These are phyloP conservation scores for Amauroascus niger DNA, from an alignment of 2,329 filamentous ascomycete genomes.

Conservation along the genomic window DNA sequence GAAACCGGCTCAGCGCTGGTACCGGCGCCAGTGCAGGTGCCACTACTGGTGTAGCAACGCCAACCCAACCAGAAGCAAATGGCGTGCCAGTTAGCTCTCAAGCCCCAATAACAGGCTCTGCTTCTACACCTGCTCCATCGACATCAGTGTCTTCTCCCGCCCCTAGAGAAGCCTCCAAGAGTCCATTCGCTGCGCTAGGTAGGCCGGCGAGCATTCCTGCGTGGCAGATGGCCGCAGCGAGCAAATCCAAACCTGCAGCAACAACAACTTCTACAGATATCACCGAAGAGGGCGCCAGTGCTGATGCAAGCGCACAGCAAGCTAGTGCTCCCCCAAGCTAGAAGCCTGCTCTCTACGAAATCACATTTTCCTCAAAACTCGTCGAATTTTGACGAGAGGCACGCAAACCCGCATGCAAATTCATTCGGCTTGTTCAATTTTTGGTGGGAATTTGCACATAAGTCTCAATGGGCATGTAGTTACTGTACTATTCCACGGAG, in stretches of 20 bases:
- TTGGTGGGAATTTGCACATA: not conserved
- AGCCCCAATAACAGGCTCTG: constrained; percentile 12
- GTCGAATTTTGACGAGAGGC: not conserved
- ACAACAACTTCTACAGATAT: constrained; percentile 22
- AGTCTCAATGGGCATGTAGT: not conserved
- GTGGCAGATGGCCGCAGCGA: constrained; percentile 66
- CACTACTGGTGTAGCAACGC: constrained; percentile 20
- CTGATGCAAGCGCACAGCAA: not conserved
- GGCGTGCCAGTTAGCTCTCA: constrained; percentile 22
- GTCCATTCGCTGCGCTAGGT: constrained; percentile 43
- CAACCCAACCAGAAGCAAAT: constrained; percentile 22
- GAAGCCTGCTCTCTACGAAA: not conserved
- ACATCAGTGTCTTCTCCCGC: constrained; percentile 25
- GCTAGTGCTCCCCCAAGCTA: constrained; percentile 2
- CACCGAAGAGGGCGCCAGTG: constrained; percentile 18
- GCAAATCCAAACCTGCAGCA: constrained; percentile 36
- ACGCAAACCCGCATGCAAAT: not conserved
- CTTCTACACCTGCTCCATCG: constrained; percentile 22
- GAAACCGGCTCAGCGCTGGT: constrained; percentile 49
- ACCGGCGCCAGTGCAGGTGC: constrained; percentile 24
- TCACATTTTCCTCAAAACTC: not conserved
- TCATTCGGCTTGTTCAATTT: not conserved
- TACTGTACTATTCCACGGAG: not conserved
- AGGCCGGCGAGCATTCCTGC: constrained; percentile 61
- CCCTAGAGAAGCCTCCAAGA: constrained; percentile 27